Conservation (phyloP, 176 grass and related monocot genomes). For the maize (Zea mays) region Zm-B73-REFERENCE-NAM-5.0 NC_050096.1:221572501-221573000, state of each 20-base stretch:
- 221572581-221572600: constrained; percentile 40
- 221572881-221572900: not conserved
- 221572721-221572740: constrained; percentile 86
- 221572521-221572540: not conserved
- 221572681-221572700: constrained; percentile 72
- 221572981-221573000: not conserved
- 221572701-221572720: constrained; percentile 94
- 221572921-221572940: not conserved
- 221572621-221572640: constrained; percentile 73
- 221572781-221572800: constrained; percentile 99
- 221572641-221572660: constrained; percentile 60
- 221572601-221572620: constrained; percentile 72
- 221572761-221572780: constrained; percentile 87
- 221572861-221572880: constrained; percentile 25
- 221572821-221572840: constrained; percentile 10
- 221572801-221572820: constrained; percentile 48
- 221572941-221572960: not conserved
- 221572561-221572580: constrained; percentile 14
- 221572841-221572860: not conserved
- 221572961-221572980: not conserved
- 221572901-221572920: not conserved
- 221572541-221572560: constrained; percentile 6
- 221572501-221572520: constrained; percentile 18
- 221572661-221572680: constrained; percentile 72
- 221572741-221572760: constrained; percentile 89